A percentile compares a stretch with the other conserved stretches of the same genome.
These are phyloP conservation scores for Ascocoryne sarcoides DNA, from an alignment of 2,329 filamentous ascomycete species.

Conservation along the genomic window DNA sequence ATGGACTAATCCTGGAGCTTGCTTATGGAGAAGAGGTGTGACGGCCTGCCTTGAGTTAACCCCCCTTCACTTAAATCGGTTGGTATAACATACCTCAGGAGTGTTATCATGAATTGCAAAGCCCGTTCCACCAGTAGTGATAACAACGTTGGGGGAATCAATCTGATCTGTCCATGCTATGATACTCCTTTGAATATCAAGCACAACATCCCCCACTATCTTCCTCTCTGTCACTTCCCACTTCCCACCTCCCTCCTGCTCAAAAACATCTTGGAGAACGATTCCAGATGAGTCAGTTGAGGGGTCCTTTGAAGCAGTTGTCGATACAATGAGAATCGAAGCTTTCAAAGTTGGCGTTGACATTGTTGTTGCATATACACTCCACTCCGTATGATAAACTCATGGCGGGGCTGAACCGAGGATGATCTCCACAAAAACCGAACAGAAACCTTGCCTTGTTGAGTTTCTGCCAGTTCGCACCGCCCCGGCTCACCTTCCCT, in stretches of 20 bases:
- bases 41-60: constrained; percentile 51
- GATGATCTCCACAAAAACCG: too few relatives aligned
- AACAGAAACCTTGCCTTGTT: background rate
- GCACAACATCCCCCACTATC: constrained; percentile 71
- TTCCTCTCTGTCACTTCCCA: constrained; percentile 63
- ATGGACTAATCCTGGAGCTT: constrained; percentile 87
- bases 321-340: constrained; percentile 80
- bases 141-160: constrained; percentile 60
- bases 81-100: constrained; percentile 58
- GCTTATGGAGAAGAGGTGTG: constrained; percentile 67
- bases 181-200: constrained; percentile 67
- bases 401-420: too few relatives aligned
- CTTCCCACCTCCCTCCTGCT: constrained; percentile 53
- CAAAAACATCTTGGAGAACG: constrained; percentile 60
- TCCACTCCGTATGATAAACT: too few relatives aligned
- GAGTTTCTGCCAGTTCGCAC: background rate
- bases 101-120: constrained; percentile 81
- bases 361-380: constrained; percentile 30
- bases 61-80: background rate
- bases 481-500: too few relatives aligned
- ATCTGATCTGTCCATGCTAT: constrained; percentile 63
- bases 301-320: constrained; percentile 74
- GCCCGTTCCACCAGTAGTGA: constrained; percentile 89
- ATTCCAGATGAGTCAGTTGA: constrained; percentile 67
- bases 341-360: constrained; percentile 47